Base-by-base conservation (phyloP, 2,329 filamentous ascomycete genomes). In the Curvularia sp. region DNA sequence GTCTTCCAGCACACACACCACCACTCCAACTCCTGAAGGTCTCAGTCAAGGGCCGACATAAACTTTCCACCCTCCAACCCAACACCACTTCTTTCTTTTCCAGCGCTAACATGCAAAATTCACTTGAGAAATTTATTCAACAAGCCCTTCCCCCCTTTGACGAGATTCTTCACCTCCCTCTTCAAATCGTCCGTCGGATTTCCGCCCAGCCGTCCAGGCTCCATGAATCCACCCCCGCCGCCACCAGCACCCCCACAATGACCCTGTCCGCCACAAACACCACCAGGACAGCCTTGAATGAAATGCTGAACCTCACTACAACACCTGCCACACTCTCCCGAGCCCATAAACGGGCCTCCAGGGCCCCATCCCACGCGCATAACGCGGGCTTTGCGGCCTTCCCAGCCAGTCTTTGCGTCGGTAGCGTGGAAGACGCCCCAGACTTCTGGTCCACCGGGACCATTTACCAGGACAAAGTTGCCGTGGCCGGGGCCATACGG, bases 401-500 rank as follows among this genome's bases (percentile, higher is more conserved):
- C 74, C 77, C 78, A 81, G 0, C 80, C 80, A 31, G 81, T 80
- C 55, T 76, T 77, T 24, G 61, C 68, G 63, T 82, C 80, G 0
- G 80, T 82, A 0, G 79, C 80, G 61, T 82, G 80, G 61, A 81
- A 82, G 1, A 82, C 71, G 7, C 71, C 76, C 61, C 80, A 74
- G 1, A 78, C 76, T 56, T 81, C 79, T n/a, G 71, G 67, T 0
- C 74, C 77, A 0, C 63, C 68, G 2, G 68, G 66, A 0, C 70
- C 71, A 30, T 66, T 71, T 8, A 80, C 68, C 12, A 74, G 67
- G 18, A 82, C 69, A 56, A 82, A 82, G 55, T 75, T 78, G 12
- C 80, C 80, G 59, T 82, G 80, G 0, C 80, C 80, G 0, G 80
- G 80, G 1, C 80, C 80, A 59, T 77, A 82, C 0, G 80, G 80